Evolutionary conservation across 345 rosid species (phyloP), one percentile per base, ranked within the genome.

Genomic region (Salix viminalis): DNA sequence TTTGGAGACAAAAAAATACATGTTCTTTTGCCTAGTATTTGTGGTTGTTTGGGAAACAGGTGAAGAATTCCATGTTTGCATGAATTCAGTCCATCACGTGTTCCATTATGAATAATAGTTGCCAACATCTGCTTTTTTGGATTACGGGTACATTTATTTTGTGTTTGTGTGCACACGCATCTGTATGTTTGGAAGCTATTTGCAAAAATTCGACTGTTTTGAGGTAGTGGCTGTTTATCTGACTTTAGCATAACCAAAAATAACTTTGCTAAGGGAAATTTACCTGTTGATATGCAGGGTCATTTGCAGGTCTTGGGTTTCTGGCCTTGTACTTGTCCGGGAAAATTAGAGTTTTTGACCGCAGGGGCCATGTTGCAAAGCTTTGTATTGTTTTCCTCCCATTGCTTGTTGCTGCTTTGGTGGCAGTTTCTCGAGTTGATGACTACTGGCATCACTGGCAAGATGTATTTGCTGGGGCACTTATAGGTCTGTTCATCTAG

Each of bases 361-460:
- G 71, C 1, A 84, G 72, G 71, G 98, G 99, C n/a, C 98, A 95
- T 65, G 89, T 91, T 48, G 98, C 96, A 41, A 93, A 95, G 87
- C 93, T 95, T 28, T 93, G 97, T 81, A 86, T 93, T 71, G 78
- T 90, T 65, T 78, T 95, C 75, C 76, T 90, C 26, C 99, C 94
- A 2, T 79, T 93, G 48, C 92, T 95, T 69, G 78, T 85, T 73
- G 97, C 97, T 62, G 90, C 98, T 48, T 82, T 95, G 70, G 86
- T 95, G 37, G 98, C 90, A 69, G 80, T 95, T 77, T 95, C 99
- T 60, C 85, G 98, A 56, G 96, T 95, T 66, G 99, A 95, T 82
- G 97, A 95, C 84, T 93, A 95, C 79, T 91, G 96, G 99, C 99
- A 95, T 87, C 97, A 95, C 67, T 93, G 94, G 99, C 90, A 90